Conservation (phyloP, 1,284 basidiomycete genomes). For the Wolfiporia cocos region DNA sequence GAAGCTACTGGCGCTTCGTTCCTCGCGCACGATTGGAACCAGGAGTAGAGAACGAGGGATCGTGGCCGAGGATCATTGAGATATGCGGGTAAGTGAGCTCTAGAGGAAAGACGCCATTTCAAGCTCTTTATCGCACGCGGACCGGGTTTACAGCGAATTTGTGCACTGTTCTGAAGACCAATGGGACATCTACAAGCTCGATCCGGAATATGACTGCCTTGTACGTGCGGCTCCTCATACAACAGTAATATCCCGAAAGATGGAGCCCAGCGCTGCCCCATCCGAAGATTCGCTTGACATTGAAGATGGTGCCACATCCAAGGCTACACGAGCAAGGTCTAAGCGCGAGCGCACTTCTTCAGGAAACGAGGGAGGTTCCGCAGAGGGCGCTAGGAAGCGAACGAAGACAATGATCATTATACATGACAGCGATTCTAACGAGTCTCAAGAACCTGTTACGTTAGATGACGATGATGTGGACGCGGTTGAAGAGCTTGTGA, state of each 20-base stretch:
- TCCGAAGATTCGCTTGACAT: neutral
- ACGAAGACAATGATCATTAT: no score
- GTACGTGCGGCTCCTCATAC: conserved; percentile 41
- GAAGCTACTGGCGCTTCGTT: conserved; percentile 67
- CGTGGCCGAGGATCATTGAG: conserved; percentile 59
- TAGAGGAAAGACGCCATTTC: neutral
- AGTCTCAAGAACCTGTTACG: conserved; percentile 7
- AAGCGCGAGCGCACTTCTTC: no score
- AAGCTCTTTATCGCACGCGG: neutral
- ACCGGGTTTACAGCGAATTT: conserved; percentile 34
- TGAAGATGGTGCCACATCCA: neutral
- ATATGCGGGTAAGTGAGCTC: conserved; percentile 62
- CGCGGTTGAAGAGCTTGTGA: conserved; percentile 50
- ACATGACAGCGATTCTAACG: no score
- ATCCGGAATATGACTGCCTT: conserved; percentile 58
- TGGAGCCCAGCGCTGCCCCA: no score
- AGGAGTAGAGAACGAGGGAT: conserved; percentile 55
- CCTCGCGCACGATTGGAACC: conserved; percentile 55
- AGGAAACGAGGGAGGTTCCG: conserved; percentile 16
- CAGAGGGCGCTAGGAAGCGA: conserved; percentile 10
- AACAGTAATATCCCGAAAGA: conserved; percentile 21
- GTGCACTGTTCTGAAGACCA: conserved; percentile 59
- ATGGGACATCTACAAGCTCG: conserved; percentile 80
- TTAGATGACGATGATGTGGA: conserved; percentile 36
- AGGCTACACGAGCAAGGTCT: no score